Evolutionary conservation across 805 yeast species (phyloP), one percentile per base, ranked within the genome.

Genomic region (Kregervanrija pseudodelftensis): DNA sequence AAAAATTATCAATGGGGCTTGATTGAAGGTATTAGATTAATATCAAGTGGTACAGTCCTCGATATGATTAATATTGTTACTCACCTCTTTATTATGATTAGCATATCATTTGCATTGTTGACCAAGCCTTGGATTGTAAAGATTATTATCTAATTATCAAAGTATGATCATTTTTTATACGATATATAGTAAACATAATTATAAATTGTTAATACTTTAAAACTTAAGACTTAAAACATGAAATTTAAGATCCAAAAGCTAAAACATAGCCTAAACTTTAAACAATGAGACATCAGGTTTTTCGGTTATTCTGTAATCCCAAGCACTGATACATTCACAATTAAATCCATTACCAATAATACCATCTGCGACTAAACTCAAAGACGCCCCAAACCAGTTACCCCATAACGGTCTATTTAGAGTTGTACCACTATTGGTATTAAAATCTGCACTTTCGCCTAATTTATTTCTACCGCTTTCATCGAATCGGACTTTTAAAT

Each of bases 401-500:
- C 91, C 80, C 83, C 85, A 83, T 1, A 76, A 43, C 2, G 79
- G 70, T 57, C 84, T 70, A n/a, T 58, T 53, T 5, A 60, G 57
- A 33, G 57, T 52, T 7, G 30, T 33, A 5, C 7, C 8, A 13
- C 36, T 41, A 28, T 46, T 39, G 17, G 53, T 52, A 22, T 73
- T 58, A 46, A 81, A 60, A 39, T 80, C 80, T 0, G 88, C 76
- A 15, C 77, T 70, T 44, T 80, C 84, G 2, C 89, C 89, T 28
- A 76, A 55, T 56, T 80, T 74, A 48, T 79, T 81, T 48, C 68
- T 73, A 0, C 93, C 93, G 43, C 82, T 74, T 55, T 85, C 93
- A 60, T 85, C 93, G 53, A 84, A 85, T 48, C 80, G 69, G 11
- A 84, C 85, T 59, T 82, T 85, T 12, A 77, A 67, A 42, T 69